Evolutionary conservation across 164 flowering plant species (phyloP), one percentile per base, ranked within the genome.

Genomic region (Euptelea pleiosperma): DNA sequence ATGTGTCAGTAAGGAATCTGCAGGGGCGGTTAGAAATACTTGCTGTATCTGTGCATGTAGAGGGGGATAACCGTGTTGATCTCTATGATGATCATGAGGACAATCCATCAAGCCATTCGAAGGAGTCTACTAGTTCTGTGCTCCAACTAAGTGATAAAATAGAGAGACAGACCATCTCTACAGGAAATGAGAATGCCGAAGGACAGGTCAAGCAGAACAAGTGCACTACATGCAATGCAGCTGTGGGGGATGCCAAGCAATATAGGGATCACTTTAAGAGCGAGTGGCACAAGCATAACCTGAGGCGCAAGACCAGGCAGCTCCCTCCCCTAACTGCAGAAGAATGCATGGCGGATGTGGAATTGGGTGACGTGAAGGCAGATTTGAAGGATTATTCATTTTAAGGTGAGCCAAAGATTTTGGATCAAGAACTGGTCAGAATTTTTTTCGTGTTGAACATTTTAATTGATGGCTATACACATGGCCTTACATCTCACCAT

Each of bases 211-310:
- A 82, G 67, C 88, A 78, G 70, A 79, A 66, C 70, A 84, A 73
- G 64, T 90, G 97, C 74, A 79, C 61, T 68, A 90, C 97, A 26
- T 90, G 97, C 67, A 70, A 82, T 77, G 88, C 87, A 4, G 15
- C 59, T 36, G 80, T 90, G 10, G 90, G 91, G 44, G 94, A 83
- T 74, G 37, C 87, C 14, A 83, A 74, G 63, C 78, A 79, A 60
- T 90, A 80, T 45, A 72, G 97, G 52, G 95, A 87, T 31, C 97
- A 90, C 58, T 82, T 79, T 49, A 90, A 90, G 82, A 83, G 84
- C 40, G 94, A 90, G 0, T 90, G 95, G 97, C 97, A 90, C 72
- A 90, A 85, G 71, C 97, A 90, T 61, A 90, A 90, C 62, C 44
- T 90, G 4, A 77, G 57, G 71, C 79, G 95, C 39, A 90, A 90